Evolutionary conservation across 345 rosid genomes (phyloP).

Genomic region (Pseudoturritis turrita): DNA sequence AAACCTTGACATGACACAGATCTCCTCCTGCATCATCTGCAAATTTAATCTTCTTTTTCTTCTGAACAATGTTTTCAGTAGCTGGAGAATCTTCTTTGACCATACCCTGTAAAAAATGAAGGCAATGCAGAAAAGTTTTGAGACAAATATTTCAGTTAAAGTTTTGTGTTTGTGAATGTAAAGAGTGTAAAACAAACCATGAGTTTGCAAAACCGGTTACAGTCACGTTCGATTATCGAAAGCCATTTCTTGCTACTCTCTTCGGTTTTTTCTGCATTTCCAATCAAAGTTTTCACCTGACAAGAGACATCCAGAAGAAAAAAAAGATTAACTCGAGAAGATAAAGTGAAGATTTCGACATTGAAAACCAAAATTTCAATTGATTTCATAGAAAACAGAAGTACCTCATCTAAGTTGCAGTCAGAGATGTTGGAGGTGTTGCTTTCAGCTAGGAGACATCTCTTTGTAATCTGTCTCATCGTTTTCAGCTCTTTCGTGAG

Average conservation of each 20-base stretch:
- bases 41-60: conserved; percentile 68
- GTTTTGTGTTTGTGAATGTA: not conserved
- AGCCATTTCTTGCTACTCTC: conserved; percentile 66
- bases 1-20: conserved; percentile 72
- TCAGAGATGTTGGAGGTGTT: conserved; percentile 33
- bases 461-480: conserved; percentile 59
- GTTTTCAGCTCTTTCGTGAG: conserved; percentile 59
- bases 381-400: not conserved
- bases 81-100: conserved; percentile 33
- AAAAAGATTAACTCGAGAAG: not conserved
- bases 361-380: not conserved
- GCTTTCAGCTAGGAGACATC: conserved; percentile 36
- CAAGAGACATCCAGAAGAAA: not conserved
- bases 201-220: conserved; percentile 80
- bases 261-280: conserved; percentile 54
- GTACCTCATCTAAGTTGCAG: conserved; percentile 55
- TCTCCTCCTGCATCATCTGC: conserved; percentile 89
- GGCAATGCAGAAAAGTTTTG: not conserved
- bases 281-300: conserved; percentile 50
- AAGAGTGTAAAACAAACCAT: conserved; percentile 51
- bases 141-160: not conserved
- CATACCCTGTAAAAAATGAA: conserved; percentile 42
- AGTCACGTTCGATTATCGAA: conserved; percentile 59
- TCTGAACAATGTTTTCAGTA: conserved; percentile 32
- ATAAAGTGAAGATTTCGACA: not conserved